Evolutionary conservation across 345 rosid genomes (phyloP), one percentile per base, ranked within the genome.

Genomic region (Linum trigynum): DNA sequence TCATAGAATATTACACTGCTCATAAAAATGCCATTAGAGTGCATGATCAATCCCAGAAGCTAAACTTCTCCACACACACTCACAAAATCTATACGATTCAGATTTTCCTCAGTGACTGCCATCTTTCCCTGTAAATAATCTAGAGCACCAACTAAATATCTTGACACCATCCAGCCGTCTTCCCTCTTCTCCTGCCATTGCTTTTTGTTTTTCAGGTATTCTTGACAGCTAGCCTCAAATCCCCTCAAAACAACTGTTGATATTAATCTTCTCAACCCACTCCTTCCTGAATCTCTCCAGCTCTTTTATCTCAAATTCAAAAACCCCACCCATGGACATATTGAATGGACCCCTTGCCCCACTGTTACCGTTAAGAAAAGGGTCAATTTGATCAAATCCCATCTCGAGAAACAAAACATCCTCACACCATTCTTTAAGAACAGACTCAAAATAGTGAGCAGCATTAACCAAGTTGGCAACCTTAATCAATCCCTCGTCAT

Each of bases 361-460:
- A 53, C n/a, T 67, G 64, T 38, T 65, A 55, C 79, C 78, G 14
- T 61, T 14, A 48, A 65, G 61, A 32, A 60, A 65, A 57, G 76
- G 80, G 72, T 82, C 75, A 41, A 71, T 62, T 62, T 79, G 68
- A 65, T 70, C 79, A 50, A 66, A 69, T 55, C 83, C 85, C 86
- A 94, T 71, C 79, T 90, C 97, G 1, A 94, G 80, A 68, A 90
- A 90, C 72, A 88, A 88, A 3, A 90, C 82, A 66, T 90, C 99
- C 69, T 90, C 99, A 42, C 82, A 78, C 97, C 96, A 86, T 72
- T 88, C 92, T 70, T 71, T 85, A 66, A 94, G 61, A 65, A 88
- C 84, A 61, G 87, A 79, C 69, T 86, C 97, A 62, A 85, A 57
- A 65, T 83, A 82, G 67, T 67, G 83, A 38, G 84, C 78, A 68